phyloP scores from a whole-genome alignment of 2,329 filamentous ascomycete genomes.

The Arachnopeziza araneosa region DNA sequence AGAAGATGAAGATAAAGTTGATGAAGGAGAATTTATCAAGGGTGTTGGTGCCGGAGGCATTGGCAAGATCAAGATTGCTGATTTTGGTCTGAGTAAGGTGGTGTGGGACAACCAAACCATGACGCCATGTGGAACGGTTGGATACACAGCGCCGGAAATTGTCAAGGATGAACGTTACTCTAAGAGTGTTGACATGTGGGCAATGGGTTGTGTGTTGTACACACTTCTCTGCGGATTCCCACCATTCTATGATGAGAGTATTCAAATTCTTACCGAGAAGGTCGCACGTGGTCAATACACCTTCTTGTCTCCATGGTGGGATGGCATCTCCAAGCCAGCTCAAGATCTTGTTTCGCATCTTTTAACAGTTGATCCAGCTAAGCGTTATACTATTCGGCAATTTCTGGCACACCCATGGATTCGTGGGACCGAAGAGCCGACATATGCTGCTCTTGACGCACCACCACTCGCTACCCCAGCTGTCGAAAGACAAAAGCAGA shows the following conservation, averaged over 20 bases:
- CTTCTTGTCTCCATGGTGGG: constrained; percentile 98
- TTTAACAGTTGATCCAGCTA: constrained; percentile 88
- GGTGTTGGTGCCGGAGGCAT: constrained; percentile 86
- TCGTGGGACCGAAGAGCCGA: constrained; percentile 61
- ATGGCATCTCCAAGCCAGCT: constrained; percentile 91
- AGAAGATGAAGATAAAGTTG: constrained; percentile 94
- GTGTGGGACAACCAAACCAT: constrained; percentile 98
- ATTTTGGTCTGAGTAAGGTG: constrained; percentile 95
- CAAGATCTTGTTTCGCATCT: constrained; percentile 93
- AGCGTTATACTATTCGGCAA: constrained; percentile 87
- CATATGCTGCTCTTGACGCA: constrained; percentile 61
- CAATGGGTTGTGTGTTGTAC: constrained; percentile 91
- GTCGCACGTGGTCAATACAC: constrained; percentile 95
- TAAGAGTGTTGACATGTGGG: constrained; percentile 99
- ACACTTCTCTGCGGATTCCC: constrained; percentile 96
- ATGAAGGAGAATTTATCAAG: constrained; percentile 87
- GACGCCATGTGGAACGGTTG: constrained; percentile 98
- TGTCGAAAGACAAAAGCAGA: constrained; percentile 31
- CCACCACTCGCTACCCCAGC: constrained; percentile 67
- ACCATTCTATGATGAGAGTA: constrained; percentile 97
- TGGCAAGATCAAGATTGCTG: constrained; percentile 92
- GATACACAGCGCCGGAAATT: constrained; percentile 96
- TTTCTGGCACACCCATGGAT: constrained; percentile 97
- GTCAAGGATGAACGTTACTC: constrained; percentile 99
- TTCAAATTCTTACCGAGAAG: constrained; percentile 94